phyloP scores from a whole-genome alignment of 2,329 filamentous ascomycete species.

The Helotiales sp. region DNA sequence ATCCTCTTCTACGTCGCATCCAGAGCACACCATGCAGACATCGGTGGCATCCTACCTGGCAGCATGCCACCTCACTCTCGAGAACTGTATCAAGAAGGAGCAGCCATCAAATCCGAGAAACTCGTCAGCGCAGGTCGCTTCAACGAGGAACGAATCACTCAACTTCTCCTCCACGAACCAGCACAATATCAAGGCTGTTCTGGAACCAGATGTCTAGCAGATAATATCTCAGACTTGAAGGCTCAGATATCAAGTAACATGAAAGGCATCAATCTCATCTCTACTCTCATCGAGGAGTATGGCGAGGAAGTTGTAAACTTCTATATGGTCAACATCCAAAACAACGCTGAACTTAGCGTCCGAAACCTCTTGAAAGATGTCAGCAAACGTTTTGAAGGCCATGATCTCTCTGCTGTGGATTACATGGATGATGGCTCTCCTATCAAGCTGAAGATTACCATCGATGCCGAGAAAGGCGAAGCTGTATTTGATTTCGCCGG shows the following conservation, averaged over 20 bases:
- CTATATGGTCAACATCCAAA: slow-evolving; percentile 82
- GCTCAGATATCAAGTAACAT: slow-evolving; percentile 86
- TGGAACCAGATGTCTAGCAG: slow-evolving; percentile 75
- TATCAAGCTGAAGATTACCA: slow-evolving; percentile 72
- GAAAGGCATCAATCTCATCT: slow-evolving; percentile 79
- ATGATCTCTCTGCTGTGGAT: slow-evolving; percentile 72
- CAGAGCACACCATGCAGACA: slow-evolving; percentile 75
- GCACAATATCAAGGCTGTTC: slow-evolving; percentile 74
- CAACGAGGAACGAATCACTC: slow-evolving; percentile 72
- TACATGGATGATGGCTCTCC: slow-evolving; percentile 87
- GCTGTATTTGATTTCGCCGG: slow-evolving; percentile 78
- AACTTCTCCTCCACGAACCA: slow-evolving; percentile 72
- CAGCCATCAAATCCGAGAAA: slow-evolving; percentile 65
- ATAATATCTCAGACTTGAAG: slow-evolving; percentile 85
- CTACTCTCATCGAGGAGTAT: slow-evolving; percentile 73
- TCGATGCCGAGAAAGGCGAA: slow-evolving; percentile 71
- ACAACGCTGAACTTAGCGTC: slow-evolving; percentile 76
- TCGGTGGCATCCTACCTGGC: slow-evolving; percentile 77
- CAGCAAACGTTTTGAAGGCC: slow-evolving; percentile 66
- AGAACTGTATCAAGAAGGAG: slow-evolving; percentile 65
- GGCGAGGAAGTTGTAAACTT: slow-evolving; percentile 75
- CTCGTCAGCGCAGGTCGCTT: slow-evolving; percentile 76
- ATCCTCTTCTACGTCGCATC: slow-evolving; percentile 81
- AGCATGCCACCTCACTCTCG: slow-evolving; percentile 78
- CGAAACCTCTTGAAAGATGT: slow-evolving; percentile 71